Conservation (phyloP, 805 yeast genomes). For the Pichia sporocuriosa region DNA sequence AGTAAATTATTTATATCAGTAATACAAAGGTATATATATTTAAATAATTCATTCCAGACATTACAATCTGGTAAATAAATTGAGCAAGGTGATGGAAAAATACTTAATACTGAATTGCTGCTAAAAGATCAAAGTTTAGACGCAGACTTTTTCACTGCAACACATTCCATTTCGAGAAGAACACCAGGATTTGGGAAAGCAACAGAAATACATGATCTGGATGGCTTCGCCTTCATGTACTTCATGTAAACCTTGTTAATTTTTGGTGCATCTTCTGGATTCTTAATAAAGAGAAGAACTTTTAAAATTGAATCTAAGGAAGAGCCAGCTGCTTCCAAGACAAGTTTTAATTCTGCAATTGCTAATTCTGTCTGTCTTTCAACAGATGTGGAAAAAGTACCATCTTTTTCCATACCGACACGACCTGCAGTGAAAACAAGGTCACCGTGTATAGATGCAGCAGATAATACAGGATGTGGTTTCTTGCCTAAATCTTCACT, state of each 20-base stretch:
- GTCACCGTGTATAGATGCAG: conserved; percentile 14
- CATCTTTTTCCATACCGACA: conserved; percentile 27
- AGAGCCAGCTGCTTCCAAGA: conserved; percentile 40
- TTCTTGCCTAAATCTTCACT: background rate
- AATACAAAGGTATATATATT: too few species aligned
- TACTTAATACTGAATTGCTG: too few species aligned
- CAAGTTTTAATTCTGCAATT: conserved; percentile 35
- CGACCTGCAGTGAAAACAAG: conserved; percentile 26
- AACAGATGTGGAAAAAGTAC: conserved; percentile 36
- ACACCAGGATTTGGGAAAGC: conserved; percentile 44
- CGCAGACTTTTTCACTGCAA: conserved; percentile 27
- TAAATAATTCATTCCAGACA: too few species aligned
- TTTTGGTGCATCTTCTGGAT: conserved; percentile 34
- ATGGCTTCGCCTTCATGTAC: conserved; percentile 43
- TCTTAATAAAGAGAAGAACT: conserved; percentile 42
- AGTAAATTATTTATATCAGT: too few species aligned
- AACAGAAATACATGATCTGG: conserved; percentile 47
- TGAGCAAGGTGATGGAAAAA: too few species aligned
- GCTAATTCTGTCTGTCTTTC: conserved; percentile 42
- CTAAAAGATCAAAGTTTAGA: conserved; percentile 14
- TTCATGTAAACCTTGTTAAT: conserved; percentile 42
- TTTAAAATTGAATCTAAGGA: conserved; percentile 41
- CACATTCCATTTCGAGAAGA: conserved; percentile 46
- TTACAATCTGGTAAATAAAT: too few species aligned
- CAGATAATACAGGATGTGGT: conserved; percentile 13